These are phyloP conservation scores for Ophiostoma triangulosporum DNA, from an alignment of 2,329 filamentous ascomycete species.

Conservation along the genomic window DNA sequence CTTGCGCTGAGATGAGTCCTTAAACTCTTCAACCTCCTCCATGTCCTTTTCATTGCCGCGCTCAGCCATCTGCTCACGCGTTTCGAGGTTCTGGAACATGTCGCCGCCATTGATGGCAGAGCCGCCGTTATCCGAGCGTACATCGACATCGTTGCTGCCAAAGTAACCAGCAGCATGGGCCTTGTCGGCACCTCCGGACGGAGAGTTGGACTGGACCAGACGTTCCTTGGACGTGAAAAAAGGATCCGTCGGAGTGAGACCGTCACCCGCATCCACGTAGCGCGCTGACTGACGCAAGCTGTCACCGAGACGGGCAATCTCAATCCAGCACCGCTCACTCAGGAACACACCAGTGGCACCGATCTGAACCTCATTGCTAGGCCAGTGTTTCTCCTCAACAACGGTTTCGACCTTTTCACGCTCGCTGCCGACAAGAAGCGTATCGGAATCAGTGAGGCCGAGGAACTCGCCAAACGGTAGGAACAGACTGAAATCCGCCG, in stretches of 20 bases:
- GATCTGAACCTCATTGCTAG: constrained; percentile 75
- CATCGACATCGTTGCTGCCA: constrained; percentile 61
- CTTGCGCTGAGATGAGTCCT: constrained; percentile 66
- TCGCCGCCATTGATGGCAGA: constrained; percentile 88
- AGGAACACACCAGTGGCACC: constrained; percentile 91
- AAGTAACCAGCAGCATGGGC: constrained; percentile 63
- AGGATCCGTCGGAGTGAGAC: constrained; percentile 42
- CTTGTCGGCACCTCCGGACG: constrained; percentile 49
- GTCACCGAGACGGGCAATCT: constrained; percentile 65
- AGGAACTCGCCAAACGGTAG: constrained; percentile 92
- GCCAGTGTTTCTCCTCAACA: constrained; percentile 88
- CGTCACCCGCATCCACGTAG: constrained; percentile 51
- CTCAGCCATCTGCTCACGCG: constrained; percentile 85
- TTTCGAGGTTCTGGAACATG: constrained; percentile 97
- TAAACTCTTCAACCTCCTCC: constrained; percentile 77
- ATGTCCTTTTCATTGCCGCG: constrained; percentile 85
- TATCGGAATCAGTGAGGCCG: constrained; percentile 72
- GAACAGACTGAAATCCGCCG: constrained; percentile 92
- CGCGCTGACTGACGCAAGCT: constrained; percentile 32
- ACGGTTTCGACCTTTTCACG: constrained; percentile 81
- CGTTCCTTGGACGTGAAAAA: constrained; percentile 52
- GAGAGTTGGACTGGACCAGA: constrained; percentile 38
- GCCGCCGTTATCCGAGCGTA: constrained; percentile 78
- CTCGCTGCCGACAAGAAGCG: constrained; percentile 79
- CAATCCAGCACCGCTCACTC: constrained; percentile 90